Evolutionary conservation across 2,329 filamentous ascomycete genomes (phyloP).

Genomic region (Nigrospora osmanthi): DNA sequence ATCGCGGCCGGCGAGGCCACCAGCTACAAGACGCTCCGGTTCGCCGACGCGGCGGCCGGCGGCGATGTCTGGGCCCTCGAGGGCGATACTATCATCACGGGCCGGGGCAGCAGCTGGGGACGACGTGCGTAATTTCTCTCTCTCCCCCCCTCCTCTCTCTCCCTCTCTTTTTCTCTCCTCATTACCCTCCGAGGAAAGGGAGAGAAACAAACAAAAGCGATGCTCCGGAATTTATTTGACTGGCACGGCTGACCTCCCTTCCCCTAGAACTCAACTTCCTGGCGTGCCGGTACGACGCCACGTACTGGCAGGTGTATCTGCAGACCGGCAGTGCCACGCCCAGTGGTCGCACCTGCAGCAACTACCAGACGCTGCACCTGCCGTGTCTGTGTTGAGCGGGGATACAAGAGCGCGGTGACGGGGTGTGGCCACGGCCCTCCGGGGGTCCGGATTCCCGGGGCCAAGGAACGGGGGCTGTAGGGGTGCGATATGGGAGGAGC

Average conservation of each 20-base stretch:
- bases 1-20: constrained; percentile 32
- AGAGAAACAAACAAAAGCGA: no score
- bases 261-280: constrained; percentile 40
- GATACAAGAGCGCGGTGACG: no score
- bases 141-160: no score
- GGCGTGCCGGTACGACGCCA: constrained; percentile 32
- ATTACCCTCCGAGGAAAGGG: no score
- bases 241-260: no score
- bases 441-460: no score
- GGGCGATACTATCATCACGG: constrained; percentile 35
- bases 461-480: no score
- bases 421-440: no score
- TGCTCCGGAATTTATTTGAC: no score
- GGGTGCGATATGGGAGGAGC: no score
- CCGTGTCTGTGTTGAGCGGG: constrained; percentile 37
- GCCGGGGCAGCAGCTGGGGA: constrained; percentile 32
- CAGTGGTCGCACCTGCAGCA: constrained; percentile 40
- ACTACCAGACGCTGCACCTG: constrained; percentile 46
- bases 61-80: constrained; percentile 44
- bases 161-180: no score
- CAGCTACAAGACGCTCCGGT: constrained; percentile 44
- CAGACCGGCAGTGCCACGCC: constrained; percentile 44
- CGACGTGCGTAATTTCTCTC: constrained; percentile 22
- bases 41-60: constrained; percentile 25
- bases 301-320: constrained; percentile 42